These are phyloP conservation scores for Porcisia hertigi DNA, from an alignment of 208 protist species.

Conservation along the genomic window DNA sequence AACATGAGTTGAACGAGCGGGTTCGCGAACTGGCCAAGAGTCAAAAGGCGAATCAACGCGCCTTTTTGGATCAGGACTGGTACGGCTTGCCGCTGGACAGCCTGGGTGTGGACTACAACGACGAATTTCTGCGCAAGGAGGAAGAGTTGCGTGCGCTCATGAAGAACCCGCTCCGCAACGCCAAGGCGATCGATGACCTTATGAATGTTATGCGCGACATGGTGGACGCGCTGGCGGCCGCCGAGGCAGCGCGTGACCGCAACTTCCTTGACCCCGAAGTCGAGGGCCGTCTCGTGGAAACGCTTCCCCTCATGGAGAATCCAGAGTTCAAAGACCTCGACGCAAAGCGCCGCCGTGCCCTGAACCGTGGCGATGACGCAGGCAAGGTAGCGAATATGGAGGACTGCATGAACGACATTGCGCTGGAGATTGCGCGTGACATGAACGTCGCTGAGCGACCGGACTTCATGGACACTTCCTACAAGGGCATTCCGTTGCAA, in stretches of 20 bases:
- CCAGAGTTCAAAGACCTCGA: conserved; percentile 62
- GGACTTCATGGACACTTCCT: conserved; percentile 49
- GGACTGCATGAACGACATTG: conserved; percentile 70
- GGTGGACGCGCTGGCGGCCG: conserved; percentile 49
- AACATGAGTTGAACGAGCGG: conserved; percentile 65
- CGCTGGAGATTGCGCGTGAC: conserved; percentile 62
- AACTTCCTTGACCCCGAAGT: conserved; percentile 65
- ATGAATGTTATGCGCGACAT: conserved; percentile 50
- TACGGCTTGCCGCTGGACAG: conserved; percentile 68
- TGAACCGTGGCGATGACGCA: conserved; percentile 31
- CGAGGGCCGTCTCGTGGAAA: conserved; percentile 55
- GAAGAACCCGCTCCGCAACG: conserved; percentile 57
- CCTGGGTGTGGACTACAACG: conserved; percentile 68
- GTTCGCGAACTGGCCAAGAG: conserved; percentile 52
- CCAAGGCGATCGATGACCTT: conserved; percentile 42
- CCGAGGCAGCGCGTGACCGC: conserved; percentile 50
- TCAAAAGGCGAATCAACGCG: conserved; percentile 40
- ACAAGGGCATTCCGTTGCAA: conserved; percentile 57
- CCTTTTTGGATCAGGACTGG: conserved; percentile 64
- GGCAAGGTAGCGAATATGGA: conserved; percentile 56
- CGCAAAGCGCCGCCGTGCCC: conserved; percentile 55
- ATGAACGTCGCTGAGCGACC: conserved; percentile 71
- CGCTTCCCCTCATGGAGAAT: conserved; percentile 56
- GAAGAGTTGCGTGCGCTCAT: conserved; percentile 50
- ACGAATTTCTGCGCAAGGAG: conserved; percentile 54